Base-by-base conservation (phyloP, 2,329 filamentous ascomycete species). In the Orbilia oligospora region DNA sequence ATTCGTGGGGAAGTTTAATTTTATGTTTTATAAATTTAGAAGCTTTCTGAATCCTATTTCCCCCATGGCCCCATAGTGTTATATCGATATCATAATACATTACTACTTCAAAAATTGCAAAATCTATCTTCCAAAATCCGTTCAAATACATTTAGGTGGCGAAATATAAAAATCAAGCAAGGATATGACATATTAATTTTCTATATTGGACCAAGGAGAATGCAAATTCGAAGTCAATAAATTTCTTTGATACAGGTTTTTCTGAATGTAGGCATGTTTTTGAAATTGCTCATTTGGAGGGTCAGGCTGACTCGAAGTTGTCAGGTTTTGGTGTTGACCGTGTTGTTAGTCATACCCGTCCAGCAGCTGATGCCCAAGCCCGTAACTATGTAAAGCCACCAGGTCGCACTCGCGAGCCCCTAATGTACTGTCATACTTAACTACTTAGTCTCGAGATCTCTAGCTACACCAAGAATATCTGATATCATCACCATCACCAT, bases 281-380 rank as follows among this genome's bases (percentile, higher is more conserved):
- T 27, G 56, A 36, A 55, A 69, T 76, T 70, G 72, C 72, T 76
- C 72, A 76, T 76, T 51, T n/a, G 49, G 41, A 20, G 18, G 30
- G 41, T 53, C 41, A 64, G 61, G 41, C 46, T 51, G 55, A 30
- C 51, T 67, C 48, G 24, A 51, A 41, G 44, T 27, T 27, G 20
- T 8, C 33, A 9, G 9, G 9, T 36, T 46, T 56, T 63, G 41
- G 71, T 76, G 72, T 76, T 76, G 72, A 49, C 44, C 30, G 44
- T 76, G 64, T 70, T 56, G 72, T 70, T 76, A 76, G 72, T 76
- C 72, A 76, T 69, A 18, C 51, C 41, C 41, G 36, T 20, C 18
- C 44, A 6, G 5, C 72, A 70, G 72, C 72, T 76, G 72, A 65
- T 63, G 63, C 44, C 66, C 27, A 3, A 6, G 6, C 27, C 6